Conservation (phyloP, 768 basidiomycete species). For the Serendipita sp. region DNA sequence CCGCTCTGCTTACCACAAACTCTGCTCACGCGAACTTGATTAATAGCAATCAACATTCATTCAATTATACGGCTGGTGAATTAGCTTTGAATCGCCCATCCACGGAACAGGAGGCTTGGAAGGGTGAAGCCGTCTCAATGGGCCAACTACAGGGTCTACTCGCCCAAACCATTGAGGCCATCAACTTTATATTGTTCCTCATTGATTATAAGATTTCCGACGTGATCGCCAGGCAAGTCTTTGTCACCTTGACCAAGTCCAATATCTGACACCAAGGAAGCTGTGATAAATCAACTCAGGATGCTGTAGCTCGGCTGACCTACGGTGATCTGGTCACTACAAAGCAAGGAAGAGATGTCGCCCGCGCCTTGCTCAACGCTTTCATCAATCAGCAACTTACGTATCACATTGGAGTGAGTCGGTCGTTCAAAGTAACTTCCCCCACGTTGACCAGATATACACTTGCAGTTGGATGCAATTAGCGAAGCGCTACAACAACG, state of each 20-base stretch:
- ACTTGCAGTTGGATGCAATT: slow-evolving; percentile 75
- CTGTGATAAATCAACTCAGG: slow-evolving; percentile 59
- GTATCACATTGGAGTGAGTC: slow-evolving; percentile 78
- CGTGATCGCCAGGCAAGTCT: slow-evolving; percentile 58
- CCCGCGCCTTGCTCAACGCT: slow-evolving; percentile 80
- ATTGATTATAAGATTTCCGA: slow-evolving; percentile 84
- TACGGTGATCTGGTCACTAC: slow-evolving; percentile 80
- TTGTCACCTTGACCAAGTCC: neutral
- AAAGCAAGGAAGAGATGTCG: slow-evolving; percentile 72
- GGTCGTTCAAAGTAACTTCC: no score
- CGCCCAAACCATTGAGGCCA: slow-evolving; percentile 77
- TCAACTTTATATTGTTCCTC: slow-evolving; percentile 83
- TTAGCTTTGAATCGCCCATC: slow-evolving; percentile 34
- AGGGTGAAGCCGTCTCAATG: slow-evolving; percentile 78
- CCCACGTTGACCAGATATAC: neutral
- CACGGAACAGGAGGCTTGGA: slow-evolving; percentile 74
- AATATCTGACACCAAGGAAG: slow-evolving; percentile 24
- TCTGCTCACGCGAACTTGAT: neutral
- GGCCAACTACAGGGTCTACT: slow-evolving; percentile 60
- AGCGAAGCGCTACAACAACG: slow-evolving; percentile 87
- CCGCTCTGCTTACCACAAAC: neutral
- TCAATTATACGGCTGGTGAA: slow-evolving; percentile 67
- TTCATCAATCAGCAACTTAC: slow-evolving; percentile 97
- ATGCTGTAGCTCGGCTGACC: slow-evolving; percentile 49
- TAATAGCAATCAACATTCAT: slow-evolving; percentile 68